Evolutionary conservation across 192 early-diverging fungal species (phyloP), one percentile per base, ranked within the genome.

Genomic region (Backusella westeae): DNA sequence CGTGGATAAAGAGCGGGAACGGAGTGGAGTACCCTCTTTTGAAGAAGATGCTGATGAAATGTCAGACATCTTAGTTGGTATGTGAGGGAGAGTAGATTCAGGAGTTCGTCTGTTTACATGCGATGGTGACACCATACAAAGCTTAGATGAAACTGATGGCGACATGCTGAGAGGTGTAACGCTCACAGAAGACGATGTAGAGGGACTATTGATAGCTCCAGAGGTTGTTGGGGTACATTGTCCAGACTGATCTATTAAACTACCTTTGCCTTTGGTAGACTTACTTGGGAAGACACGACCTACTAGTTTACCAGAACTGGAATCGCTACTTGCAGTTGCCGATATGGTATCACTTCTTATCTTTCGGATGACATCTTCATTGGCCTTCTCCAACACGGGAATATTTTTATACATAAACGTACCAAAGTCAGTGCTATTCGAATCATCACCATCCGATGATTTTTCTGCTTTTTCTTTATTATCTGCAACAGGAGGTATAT

Each of bases 361-460:
- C 80, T 92, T 94, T 49, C 89, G 80, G 34, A 98, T 92, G 69
- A 93, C 86, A 70, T 96, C 91, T 73, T 93, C 90, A 81, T 98
- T 98, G 21, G 95, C 96, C 70, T 95, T 93, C 69, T 96, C 97
- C 3, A 98, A 86, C 14, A 90, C 89, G 6, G 91, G 93, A 59
- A 98, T 75, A 78, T 98, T 98, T 71, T 96, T 97, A 87, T 92
- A 98, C 7, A 88, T 90, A 82, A 96, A 96, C 23, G 94, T 93
- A 39, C 97, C 97, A 89, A 98, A 98, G 77, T 96, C 90, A 12
- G 85, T 84, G n/a, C 74, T 72, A 63, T 52, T 69, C 6, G 66
- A 34, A 1, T 63, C 56, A 29, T 63, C 56, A 63, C 26, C 56
- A 29, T 79, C 75, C 35, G 36, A 36, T 7, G 75, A 56, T 9